Conservation (phyloP, 352 stramenopile genomes). For the Phytophthora megakarya region DNA sequence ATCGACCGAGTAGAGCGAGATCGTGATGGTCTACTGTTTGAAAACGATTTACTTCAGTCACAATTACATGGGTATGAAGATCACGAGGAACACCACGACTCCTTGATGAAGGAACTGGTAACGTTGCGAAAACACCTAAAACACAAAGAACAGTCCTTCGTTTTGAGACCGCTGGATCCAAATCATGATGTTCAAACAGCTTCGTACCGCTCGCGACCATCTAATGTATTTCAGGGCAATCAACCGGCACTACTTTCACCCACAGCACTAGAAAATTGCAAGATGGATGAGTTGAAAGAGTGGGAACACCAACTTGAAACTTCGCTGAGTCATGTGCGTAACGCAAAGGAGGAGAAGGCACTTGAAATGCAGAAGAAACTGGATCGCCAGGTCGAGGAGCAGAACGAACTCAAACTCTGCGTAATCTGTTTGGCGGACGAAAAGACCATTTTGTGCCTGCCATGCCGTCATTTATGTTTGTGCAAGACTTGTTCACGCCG, state of each 20-base stretch:
- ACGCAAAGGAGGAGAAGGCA: conserved; percentile 74
- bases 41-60: conserved; percentile 82
- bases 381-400: conserved; percentile 74
- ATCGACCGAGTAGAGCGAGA: conserved; percentile 86
- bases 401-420: conserved; percentile 87
- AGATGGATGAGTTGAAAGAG: conserved; percentile 67
- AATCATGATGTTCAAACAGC: conserved; percentile 11
- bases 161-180: background rate
- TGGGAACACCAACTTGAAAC: conserved; percentile 75
- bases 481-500: conserved; percentile 74
- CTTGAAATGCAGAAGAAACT: conserved; percentile 77
- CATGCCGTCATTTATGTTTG: conserved; percentile 82
- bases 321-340: conserved; percentile 58
- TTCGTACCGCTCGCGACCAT: background rate
- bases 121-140: conserved; percentile 51
- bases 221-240: conserved; percentile 34
- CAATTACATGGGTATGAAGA: conserved; percentile 74
- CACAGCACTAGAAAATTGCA: conserved; percentile 28
- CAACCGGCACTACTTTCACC: conserved; percentile 33
- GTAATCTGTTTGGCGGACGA: conserved; percentile 84
- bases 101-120: conserved; percentile 63
- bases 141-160: conserved; percentile 32
- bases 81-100: conserved; percentile 71
- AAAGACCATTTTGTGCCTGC: conserved; percentile 85
- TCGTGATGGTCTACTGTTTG: conserved; percentile 77